Conservation (phyloP, 208 protist species). For the Paratrypanosoma confusum region DNA sequence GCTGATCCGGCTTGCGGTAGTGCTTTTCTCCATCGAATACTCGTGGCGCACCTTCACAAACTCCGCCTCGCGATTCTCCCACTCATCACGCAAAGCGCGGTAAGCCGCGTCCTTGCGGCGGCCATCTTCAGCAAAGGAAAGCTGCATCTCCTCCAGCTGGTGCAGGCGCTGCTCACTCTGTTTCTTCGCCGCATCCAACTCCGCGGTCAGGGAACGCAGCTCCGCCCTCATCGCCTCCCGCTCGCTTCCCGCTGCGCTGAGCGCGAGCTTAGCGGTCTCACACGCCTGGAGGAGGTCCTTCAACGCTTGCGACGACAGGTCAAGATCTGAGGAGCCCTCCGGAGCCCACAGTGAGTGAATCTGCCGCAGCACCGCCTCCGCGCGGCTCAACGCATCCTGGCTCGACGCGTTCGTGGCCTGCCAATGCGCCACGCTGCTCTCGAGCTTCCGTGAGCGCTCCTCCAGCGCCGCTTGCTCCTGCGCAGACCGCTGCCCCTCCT, state of each 20-base stretch:
- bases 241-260: background rate
- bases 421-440: no score
- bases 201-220: background rate
- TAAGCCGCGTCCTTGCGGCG: background rate
- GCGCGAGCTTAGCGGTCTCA: no score
- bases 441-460: no score
- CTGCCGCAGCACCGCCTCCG: background rate
- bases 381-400: background rate
- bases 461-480: no score
- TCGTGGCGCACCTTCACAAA: background rate
- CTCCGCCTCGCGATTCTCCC: background rate
- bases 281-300: background rate
- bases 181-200: constrained; percentile 1
- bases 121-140: background rate
- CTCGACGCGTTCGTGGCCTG: background rate
- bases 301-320: background rate
- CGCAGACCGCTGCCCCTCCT: no score
- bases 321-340: background rate
- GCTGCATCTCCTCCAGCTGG: background rate
- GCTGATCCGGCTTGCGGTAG: background rate
- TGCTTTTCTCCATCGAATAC: background rate
- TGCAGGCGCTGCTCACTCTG: background rate
- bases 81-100: background rate
- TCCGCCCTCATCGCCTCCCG: background rate
- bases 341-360: background rate